Evolutionary conservation across 2,329 filamentous ascomycete genomes (phyloP).

Genomic region (Fusarium sp.): DNA sequence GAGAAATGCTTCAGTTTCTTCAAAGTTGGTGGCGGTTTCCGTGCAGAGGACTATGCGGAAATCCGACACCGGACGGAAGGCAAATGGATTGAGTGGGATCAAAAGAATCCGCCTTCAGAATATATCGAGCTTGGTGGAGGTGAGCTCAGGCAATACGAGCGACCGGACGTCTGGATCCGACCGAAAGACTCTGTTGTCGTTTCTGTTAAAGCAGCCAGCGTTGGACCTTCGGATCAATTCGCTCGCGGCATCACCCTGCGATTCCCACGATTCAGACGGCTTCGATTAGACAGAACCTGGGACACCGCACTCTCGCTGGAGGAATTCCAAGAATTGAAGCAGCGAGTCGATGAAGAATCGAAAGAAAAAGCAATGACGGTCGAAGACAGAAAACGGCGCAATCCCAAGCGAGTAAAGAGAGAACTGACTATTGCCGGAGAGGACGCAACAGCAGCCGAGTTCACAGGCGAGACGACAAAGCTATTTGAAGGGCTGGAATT

Average conservation of each 20-base stretch:
- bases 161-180: constrained; percentile 93
- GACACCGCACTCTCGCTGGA: constrained; percentile 80
- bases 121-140: constrained; percentile 87
- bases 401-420: constrained; percentile 73
- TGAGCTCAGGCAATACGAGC: constrained; percentile 76
- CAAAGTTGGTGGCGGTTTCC: constrained; percentile 96
- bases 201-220: constrained; percentile 87
- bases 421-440: constrained; percentile 80
- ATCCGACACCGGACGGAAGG: constrained; percentile 88
- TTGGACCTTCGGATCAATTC: constrained; percentile 82
- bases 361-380: constrained; percentile 83
- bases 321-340: constrained; percentile 80
- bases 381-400: constrained; percentile 71
- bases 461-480: constrained; percentile 69
- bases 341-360: constrained; percentile 76
- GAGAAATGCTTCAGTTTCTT: constrained; percentile 95
- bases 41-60: constrained; percentile 84
- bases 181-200: constrained; percentile 89
- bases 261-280: constrained; percentile 88
- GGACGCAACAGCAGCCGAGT: constrained; percentile 59
- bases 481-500: constrained; percentile 84
- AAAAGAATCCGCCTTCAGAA: constrained; percentile 78
- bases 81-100: constrained; percentile 91
- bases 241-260: constrained; percentile 82
- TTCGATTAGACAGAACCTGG: constrained; percentile 90